A percentile compares a stretch with the other conserved stretches of the same genome.
These are phyloP conservation scores for Cercospora sp. DNA, from an alignment of 2,329 filamentous ascomycete genomes.

Conservation along the genomic window DNA sequence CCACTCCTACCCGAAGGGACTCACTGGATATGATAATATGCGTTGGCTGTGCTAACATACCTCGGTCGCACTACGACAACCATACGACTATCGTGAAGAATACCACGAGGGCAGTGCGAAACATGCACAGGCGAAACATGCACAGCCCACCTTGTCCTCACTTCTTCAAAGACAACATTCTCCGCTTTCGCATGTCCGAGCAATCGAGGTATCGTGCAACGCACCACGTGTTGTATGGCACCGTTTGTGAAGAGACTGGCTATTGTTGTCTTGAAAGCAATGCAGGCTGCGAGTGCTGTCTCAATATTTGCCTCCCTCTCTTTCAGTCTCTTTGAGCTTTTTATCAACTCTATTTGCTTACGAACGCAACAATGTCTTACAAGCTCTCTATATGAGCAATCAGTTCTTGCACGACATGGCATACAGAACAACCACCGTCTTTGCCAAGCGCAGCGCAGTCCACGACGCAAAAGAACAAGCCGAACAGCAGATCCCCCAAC, in stretches of 20 bases:
- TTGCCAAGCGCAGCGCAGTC: neutral
- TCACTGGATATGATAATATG: neutral
- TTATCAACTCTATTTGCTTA: neutral
- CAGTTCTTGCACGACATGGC: neutral
- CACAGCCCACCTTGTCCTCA: neutral
- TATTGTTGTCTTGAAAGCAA: neutral
- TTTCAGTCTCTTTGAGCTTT: conserved; percentile 1
- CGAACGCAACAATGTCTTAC: neutral
- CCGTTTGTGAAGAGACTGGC: conserved; percentile 1
- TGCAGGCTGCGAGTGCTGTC: neutral
- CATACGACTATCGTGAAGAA: neutral
- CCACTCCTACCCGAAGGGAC: neutral
- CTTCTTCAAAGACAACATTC: neutral
- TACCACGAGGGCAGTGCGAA: neutral
- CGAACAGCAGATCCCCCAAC: neutral
- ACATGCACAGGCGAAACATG: neutral
- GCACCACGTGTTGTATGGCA: neutral
- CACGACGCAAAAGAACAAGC: neutral
- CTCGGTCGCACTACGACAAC: neutral
- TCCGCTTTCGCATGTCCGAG: neutral
- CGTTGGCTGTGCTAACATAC: neutral
- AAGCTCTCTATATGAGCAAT: neutral
- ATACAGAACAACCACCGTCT: neutral
- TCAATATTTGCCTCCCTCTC: neutral
- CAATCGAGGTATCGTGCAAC: conserved; percentile 6